These are phyloP conservation scores for Globisporangium emineosum DNA, from an alignment of 352 stramenopile genomes.

Conservation along the genomic window DNA sequence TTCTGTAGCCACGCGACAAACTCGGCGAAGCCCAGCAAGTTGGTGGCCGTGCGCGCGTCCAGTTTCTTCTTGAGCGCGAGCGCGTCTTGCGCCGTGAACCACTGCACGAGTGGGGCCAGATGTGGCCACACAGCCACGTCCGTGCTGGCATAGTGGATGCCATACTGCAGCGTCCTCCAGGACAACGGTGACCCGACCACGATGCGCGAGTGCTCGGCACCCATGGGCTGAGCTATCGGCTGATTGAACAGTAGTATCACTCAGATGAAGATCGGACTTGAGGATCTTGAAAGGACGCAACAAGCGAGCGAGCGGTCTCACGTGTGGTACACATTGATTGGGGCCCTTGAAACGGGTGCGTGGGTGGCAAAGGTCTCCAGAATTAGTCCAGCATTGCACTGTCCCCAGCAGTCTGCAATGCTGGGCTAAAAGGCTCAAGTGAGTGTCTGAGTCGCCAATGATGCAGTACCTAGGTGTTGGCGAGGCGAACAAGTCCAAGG, in stretches of 20 bases:
- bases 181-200: conserved; percentile 9
- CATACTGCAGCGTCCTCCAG: conserved; percentile 32
- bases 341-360: too few species aligned
- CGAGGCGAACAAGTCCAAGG: conserved; percentile 16
- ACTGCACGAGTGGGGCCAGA: conserved; percentile 46
- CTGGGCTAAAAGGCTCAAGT: neutral
- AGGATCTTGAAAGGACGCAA: conserved; percentile 20
- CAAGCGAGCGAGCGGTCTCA: neutral
- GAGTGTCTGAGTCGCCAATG: too few species aligned
- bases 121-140: conserved; percentile 67
- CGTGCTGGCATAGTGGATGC: conserved; percentile 45
- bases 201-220: conserved; percentile 34
- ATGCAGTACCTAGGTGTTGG: neutral
- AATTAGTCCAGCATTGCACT: too few species aligned
- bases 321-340: too few species aligned
- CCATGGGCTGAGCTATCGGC: conserved; percentile 23
- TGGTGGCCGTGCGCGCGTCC: conserved; percentile 23
- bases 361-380: too few species aligned
- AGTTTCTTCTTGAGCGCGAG: conserved; percentile 32
- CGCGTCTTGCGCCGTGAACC: conserved; percentile 59
- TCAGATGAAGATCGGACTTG: neutral
- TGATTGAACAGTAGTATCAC: too few species aligned
- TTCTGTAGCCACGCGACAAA: conserved; percentile 51
- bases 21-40: conserved; percentile 37
- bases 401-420: neutral